Percentiles rank a stretch among this genome's conserved stretches.
phyloP scores from a whole-genome alignment of 345 rosid species.

The Turritis glabra region DNA sequence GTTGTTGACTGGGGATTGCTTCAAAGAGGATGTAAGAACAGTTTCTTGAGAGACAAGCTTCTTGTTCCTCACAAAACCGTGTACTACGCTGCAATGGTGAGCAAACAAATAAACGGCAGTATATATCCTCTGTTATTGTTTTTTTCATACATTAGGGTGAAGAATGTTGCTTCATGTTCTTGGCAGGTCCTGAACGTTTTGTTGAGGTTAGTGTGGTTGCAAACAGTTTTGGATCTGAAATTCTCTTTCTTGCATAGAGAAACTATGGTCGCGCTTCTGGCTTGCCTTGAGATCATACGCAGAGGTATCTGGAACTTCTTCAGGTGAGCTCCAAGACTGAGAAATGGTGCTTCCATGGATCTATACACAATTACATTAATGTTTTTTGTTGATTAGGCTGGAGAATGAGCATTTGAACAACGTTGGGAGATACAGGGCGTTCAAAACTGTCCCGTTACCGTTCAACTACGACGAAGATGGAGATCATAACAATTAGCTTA shows the following conservation, averaged over 20 bases:
- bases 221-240: slow-evolving; percentile 49
- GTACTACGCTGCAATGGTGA: slow-evolving; percentile 61
- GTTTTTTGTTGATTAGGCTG: slow-evolving; percentile 38
- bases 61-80: slow-evolving; percentile 51
- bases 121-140: neutral
- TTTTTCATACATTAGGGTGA: neutral
- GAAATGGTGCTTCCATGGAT: neutral
- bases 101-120: slow-evolving; percentile 8
- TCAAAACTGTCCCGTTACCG: slow-evolving; percentile 72
- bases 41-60: slow-evolving; percentile 72
- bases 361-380: neutral
- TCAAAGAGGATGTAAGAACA: slow-evolving; percentile 50
- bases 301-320: slow-evolving; percentile 79
- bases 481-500: slow-evolving; percentile 29
- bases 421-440: slow-evolving; percentile 64
- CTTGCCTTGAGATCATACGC: slow-evolving; percentile 72
- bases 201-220: slow-evolving; percentile 72
- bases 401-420: slow-evolving; percentile 78
- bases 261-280: slow-evolving; percentile 48
- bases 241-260: slow-evolving; percentile 41
- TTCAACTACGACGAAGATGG: slow-evolving; percentile 59
- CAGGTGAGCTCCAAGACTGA: slow-evolving; percentile 37
- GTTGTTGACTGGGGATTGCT: slow-evolving; percentile 74
- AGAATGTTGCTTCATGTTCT: neutral
- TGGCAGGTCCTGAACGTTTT: slow-evolving; percentile 51